Conservation (phyloP, 345 rosid species). For the Euphorbia lathyris region DNA sequence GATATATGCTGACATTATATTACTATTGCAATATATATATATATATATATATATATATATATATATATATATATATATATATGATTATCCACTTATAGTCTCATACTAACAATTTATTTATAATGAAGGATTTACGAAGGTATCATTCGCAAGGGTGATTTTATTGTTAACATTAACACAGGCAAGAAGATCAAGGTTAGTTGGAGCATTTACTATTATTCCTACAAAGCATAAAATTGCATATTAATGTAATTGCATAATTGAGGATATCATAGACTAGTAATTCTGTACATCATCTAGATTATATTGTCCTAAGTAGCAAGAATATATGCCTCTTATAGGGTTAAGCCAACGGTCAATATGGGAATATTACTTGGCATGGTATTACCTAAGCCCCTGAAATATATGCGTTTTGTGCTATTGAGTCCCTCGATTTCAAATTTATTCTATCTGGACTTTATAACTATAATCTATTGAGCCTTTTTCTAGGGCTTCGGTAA, state of each 20-base stretch:
- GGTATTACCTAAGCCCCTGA: background rate
- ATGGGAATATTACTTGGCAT: background rate
- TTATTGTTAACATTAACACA: slow-evolving; percentile 78
- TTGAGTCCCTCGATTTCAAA: background rate
- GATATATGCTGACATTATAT: background rate
- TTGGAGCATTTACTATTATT: background rate
- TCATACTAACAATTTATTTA: background rate
- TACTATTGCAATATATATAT: background rate
- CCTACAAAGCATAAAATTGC: background rate
- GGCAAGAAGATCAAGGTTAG: slow-evolving; percentile 94
- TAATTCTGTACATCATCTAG: background rate
- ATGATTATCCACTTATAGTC: no score
- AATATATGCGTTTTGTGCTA: background rate
- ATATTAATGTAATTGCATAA: background rate
- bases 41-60: no score
- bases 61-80: no score
- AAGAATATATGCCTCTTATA: background rate
- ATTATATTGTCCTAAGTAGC: background rate
- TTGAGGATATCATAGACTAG: background rate
- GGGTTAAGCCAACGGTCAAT: background rate
- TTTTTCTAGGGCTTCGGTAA: background rate
- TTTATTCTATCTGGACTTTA: background rate
- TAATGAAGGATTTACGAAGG: slow-evolving; percentile 86
- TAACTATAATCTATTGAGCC: background rate
- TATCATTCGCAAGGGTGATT: slow-evolving; percentile 89